Conservation (phyloP, 2,329 filamentous ascomycete genomes). For the Lanzia echinophila region DNA sequence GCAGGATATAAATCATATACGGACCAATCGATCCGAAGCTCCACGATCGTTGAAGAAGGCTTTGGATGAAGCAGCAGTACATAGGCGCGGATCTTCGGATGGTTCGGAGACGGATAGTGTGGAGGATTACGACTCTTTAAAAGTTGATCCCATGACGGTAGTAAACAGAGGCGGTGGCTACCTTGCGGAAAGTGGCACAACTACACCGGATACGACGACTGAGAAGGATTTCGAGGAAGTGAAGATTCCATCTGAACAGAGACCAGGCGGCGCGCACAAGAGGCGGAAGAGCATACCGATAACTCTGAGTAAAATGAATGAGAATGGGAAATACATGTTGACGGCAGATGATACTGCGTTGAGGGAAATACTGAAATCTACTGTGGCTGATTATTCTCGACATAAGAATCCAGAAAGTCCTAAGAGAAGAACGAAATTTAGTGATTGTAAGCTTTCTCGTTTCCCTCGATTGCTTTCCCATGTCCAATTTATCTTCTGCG, state of each 20-base stretch:
- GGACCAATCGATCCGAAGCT: constrained; percentile 9
- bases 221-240: constrained; percentile 19
- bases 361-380: constrained; percentile 22
- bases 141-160: constrained; percentile 22
- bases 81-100: constrained; percentile 12
- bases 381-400: constrained; percentile 21
- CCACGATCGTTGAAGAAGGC: constrained; percentile 25
- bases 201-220: constrained; percentile 3
- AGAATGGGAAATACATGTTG: constrained; percentile 25
- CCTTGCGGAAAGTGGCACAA: constrained; percentile 17
- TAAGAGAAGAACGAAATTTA: constrained; percentile 32
- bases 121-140: constrained; percentile 28
- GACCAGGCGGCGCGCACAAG: not conserved
- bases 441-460: constrained; percentile 32
- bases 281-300: constrained; percentile 26
- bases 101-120: constrained; percentile 23
- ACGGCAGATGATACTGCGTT: constrained; percentile 25
- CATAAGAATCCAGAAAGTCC: constrained; percentile 19
- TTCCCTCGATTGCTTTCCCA: not conserved
- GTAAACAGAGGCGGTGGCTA: constrained; percentile 30
- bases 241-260: constrained; percentile 9
- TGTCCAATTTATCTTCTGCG: not conserved
- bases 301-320: constrained; percentile 24
- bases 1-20: constrained; percentile 10
- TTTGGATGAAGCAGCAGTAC: constrained; percentile 14